Evolutionary conservation across 73 alveolate genomes (phyloP).

Genomic region (Stentor coeruleus): DNA sequence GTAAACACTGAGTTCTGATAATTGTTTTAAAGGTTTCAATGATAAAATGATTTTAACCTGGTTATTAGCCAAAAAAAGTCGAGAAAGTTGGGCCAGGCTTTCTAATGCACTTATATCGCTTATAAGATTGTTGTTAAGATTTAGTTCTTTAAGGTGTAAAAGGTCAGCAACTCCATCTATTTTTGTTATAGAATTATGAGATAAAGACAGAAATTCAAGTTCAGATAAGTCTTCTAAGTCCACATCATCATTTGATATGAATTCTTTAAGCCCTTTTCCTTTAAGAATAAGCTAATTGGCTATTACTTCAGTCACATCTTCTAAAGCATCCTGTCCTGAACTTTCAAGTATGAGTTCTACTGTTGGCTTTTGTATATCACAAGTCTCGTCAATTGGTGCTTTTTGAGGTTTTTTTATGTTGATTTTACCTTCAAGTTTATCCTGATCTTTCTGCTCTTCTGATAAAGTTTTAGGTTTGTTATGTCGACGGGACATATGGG

Average conservation of each 20-base stretch:
- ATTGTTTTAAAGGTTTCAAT: conserved; percentile 8
- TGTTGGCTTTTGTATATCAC: no score
- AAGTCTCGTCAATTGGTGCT: no score
- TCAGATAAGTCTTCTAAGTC: neutral
- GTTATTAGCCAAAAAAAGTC: conserved; percentile 10
- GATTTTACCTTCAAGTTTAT: no score
- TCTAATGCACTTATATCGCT: neutral
- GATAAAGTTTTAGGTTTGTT: neutral
- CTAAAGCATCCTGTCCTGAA: conserved; percentile 9
- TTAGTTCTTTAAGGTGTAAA: conserved; percentile 1
- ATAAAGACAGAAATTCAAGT: neutral
- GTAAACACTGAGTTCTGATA: neutral
- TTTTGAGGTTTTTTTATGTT: no score
- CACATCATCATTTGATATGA: neutral
- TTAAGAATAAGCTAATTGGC: neutral
- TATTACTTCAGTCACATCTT: conserved; percentile 1
- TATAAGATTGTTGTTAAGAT: conserved; percentile 9
- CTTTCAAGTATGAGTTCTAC: neutral
- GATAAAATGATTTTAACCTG: neutral
- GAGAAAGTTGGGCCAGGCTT: conserved; percentile 18
- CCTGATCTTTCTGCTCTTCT: no score
- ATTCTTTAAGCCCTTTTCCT: neutral
- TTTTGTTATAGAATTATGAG: neutral
- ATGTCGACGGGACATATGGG: conserved; percentile 14
- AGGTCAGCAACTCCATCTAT: conserved; percentile 2